phyloP scores from a whole-genome alignment of 2,329 filamentous ascomycete genomes.

The Colletotrichum acutatum region DNA sequence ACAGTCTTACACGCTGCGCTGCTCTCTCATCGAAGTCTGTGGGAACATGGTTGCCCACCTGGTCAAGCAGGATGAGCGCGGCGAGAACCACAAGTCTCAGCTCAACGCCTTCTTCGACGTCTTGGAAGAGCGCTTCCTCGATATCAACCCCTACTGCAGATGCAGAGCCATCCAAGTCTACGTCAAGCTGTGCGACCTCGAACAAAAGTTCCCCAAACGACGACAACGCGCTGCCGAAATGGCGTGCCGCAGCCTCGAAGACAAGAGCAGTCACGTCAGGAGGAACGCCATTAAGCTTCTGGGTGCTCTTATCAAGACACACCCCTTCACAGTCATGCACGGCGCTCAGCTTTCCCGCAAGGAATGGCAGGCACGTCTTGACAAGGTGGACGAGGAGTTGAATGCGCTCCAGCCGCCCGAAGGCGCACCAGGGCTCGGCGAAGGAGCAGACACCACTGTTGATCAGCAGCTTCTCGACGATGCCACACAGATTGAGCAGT shows the following conservation, averaged over 20 bases:
- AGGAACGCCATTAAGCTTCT: conserved; percentile 95
- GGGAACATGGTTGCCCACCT: conserved; percentile 94
- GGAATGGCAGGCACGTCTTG: conserved; percentile 86
- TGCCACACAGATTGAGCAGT: conserved; percentile 79
- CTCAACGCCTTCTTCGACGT: conserved; percentile 98
- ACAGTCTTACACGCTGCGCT: conserved; percentile 90
- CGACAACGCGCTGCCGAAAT: conserved; percentile 89
- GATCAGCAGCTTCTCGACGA: conserved; percentile 87
- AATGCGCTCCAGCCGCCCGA: conserved; percentile 83
- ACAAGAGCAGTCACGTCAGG: conserved; percentile 97
- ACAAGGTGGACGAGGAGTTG: conserved; percentile 85
- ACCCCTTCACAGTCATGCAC: conserved; percentile 93
- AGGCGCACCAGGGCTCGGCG: conserved; percentile 77
- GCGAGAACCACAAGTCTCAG: conserved; percentile 93
- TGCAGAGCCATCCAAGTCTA: conserved; percentile 94
- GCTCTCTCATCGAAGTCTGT: conserved; percentile 94
- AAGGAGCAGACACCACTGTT: conserved; percentile 73
- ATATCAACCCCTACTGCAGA: conserved; percentile 96
- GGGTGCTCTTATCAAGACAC: conserved; percentile 87
- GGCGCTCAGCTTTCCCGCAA: conserved; percentile 85
- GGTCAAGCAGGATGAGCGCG: conserved; percentile 89
- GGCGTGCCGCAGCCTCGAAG: conserved; percentile 88
- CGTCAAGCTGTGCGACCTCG: conserved; percentile 90
- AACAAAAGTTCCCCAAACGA: conserved; percentile 94
- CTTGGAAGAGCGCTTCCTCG: conserved; percentile 93